Base-by-base conservation (phyloP, 768 basidiomycete genomes). In the Mrakia hoshinonis region DNA sequence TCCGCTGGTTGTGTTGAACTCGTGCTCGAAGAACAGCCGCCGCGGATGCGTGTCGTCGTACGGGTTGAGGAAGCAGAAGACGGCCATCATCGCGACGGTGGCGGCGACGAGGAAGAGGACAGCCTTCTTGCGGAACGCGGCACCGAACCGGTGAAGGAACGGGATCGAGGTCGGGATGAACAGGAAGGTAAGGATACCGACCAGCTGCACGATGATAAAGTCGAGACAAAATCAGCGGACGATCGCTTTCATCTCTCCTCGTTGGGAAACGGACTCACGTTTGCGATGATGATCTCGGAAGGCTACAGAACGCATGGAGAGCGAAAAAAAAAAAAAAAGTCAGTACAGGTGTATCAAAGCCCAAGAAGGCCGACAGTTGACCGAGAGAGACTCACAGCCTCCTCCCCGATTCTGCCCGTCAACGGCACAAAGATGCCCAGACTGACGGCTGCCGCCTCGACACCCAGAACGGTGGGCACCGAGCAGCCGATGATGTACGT, bases 201-300 rank as follows among this genome's bases (percentile, higher is more conserved):
- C 34, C 48, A 72, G n/a, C 67, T 68, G n/a, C 11, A 7, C 20
- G 11, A 2, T 6, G 1, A 18, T 3, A 31, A 47, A 22, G 1
- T 24, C 18, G 48, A 67, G 9, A 39, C 26, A 66, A 15, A 15
- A 31, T 43, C 36, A 55, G 38, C 34, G 11, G 51, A 24, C 36
- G 6, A 11, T 4, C 15, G 38, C 10, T 24, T 18, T 39, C 34
- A 38, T 36, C 52, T 20, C 52, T 20, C 10, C 7, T 11, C 52
- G 26, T 22, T 11, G 34, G 9, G 9, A 7, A 22, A 20, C n/a
- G n/a, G n/a, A 29, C 29, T 66, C 22, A 68, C 55, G 43, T 47
- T 68, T 0, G 72, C 67, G 60, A 73, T 68, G 43, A 73, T 73
- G 48, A 62, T 34, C 49, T 73, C 72, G 24, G 67, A 67, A n/a